Conservation (phyloP, 192 early-diverging fungal species). For the Phycomyces nitens region DNA sequence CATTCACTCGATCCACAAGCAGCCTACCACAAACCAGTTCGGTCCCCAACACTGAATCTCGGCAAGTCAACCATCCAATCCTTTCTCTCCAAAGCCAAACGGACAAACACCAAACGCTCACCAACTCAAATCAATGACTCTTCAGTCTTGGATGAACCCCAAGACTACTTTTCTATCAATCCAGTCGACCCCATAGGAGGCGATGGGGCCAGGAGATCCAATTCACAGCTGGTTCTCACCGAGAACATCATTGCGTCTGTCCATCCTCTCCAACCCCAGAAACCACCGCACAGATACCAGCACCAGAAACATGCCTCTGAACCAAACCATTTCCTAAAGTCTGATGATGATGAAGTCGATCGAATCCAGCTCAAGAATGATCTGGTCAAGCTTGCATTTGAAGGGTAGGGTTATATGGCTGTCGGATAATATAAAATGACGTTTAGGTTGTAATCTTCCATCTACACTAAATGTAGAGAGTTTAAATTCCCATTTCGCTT, state of each 20-base stretch:
- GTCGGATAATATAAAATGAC: background rate
- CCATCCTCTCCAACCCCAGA: background rate
- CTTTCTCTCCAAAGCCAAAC: conserved; percentile 17
- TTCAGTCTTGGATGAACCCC: background rate
- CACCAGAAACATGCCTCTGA: background rate
- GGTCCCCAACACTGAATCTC: too few relatives aligned
- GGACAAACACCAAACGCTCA: conserved; percentile 1
- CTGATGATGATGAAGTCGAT: conserved; percentile 30
- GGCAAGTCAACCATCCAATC: conserved; percentile 1
- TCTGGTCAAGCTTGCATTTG: conserved; percentile 34
- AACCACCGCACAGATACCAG: background rate
- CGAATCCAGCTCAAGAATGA: conserved; percentile 35
- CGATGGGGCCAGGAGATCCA: conserved; percentile 2
- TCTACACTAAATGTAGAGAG: conserved; percentile 20
- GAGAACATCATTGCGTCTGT: background rate
- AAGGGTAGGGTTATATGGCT: conserved; percentile 28
- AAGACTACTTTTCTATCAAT: background rate
- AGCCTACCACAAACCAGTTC: background rate
- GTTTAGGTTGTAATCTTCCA: conserved; percentile 1
- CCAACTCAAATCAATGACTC: background rate
- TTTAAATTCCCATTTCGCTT: conserved; percentile 23
- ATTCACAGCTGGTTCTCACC: background rate
- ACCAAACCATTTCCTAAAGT: conserved; percentile 4
- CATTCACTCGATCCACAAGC: conserved; percentile 4
- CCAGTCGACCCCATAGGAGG: background rate